Percentiles rank a stretch among this genome's conserved stretches.
phyloP scores from a whole-genome alignment of 192 early-diverging fungal genomes.

The Linnemannia schmuckeri region DNA sequence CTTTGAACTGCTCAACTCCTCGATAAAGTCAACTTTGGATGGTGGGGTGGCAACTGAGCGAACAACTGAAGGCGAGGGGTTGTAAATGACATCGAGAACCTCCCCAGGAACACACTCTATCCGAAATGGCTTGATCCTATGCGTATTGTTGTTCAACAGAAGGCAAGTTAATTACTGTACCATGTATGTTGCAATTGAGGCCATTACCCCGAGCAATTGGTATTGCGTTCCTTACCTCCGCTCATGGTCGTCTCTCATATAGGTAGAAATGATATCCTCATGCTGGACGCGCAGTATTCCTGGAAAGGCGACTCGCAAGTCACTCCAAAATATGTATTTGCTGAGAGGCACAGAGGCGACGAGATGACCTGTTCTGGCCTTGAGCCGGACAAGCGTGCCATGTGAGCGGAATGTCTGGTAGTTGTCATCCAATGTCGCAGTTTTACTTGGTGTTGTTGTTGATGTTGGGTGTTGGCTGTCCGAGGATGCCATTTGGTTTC shows the following conservation, averaged over 20 bases:
- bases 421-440: not conserved
- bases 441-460: not conserved
- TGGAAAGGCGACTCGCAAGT: not conserved
- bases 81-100: not conserved
- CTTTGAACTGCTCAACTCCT: not conserved
- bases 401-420: constrained; percentile 7
- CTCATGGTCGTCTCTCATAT: not conserved
- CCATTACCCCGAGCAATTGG: too few species aligned
- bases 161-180: not conserved
- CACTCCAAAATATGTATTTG: not conserved
- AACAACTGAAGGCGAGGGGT: not conserved
- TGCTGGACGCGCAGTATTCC: not conserved
- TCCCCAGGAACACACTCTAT: not conserved
- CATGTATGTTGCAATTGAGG: too few species aligned
- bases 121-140: constrained; percentile 7
- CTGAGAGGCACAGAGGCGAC: not conserved
- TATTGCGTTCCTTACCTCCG: not conserved
- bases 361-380: not conserved
- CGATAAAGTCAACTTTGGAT: not conserved
- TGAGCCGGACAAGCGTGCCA: not conserved
- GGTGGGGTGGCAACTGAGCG: not conserved
- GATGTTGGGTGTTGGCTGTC: not conserved
- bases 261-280: not conserved
- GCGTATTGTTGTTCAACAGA: not conserved
- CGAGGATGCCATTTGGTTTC: constrained; percentile 7